A percentile compares a stretch with the other conserved stretches of the same genome.
phyloP scores from a whole-genome alignment of 495 filamentous ascomycete genomes.

The Penicillium verhagenii region DNA sequence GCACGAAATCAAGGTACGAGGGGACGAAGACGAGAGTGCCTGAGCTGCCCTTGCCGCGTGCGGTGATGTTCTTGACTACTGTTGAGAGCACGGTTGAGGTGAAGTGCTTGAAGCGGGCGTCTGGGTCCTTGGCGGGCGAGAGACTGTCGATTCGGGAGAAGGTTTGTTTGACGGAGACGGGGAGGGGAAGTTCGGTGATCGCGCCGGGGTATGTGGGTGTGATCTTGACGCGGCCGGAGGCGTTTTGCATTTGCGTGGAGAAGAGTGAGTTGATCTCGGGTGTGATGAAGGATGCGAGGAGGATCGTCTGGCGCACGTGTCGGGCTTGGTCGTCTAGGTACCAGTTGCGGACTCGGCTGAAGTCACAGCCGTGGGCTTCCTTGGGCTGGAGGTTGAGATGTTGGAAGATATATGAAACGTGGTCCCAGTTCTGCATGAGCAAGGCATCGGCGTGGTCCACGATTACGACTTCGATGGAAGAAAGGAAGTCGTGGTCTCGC shows the following conservation, averaged over 20 bases:
- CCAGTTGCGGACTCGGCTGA: slow-evolving; percentile 85
- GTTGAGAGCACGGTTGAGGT: slow-evolving; percentile 72
- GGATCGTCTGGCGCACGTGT: slow-evolving; percentile 78
- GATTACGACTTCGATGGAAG: slow-evolving; percentile 85
- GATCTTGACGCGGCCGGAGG: slow-evolving; percentile 71
- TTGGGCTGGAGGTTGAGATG: slow-evolving; percentile 90
- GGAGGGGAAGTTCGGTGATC: slow-evolving; percentile 62
- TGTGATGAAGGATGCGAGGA: slow-evolving; percentile 78
- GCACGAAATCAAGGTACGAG: slow-evolving; percentile 89
- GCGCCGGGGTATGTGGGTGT: slow-evolving; percentile 64
- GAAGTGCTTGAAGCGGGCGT: slow-evolving; percentile 91
- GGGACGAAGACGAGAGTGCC: slow-evolving; percentile 86
- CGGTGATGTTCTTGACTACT: slow-evolving; percentile 57
- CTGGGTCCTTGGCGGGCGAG: slow-evolving; percentile 69
- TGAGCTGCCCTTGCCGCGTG: slow-evolving; percentile 36
- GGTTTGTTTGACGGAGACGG: slow-evolving; percentile 73
- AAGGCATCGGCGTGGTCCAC: slow-evolving; percentile 92
- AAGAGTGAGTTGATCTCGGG: slow-evolving; percentile 84
- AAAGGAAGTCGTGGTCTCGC: slow-evolving; percentile 86
- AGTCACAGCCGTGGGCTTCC: slow-evolving; percentile 91
- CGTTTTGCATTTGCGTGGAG: slow-evolving; percentile 73
- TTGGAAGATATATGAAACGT: slow-evolving; percentile 83
- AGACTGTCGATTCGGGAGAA: slow-evolving; percentile 83
- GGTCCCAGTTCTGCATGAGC: slow-evolving; percentile 98
- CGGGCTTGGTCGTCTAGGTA: slow-evolving; percentile 84